phyloP scores from a whole-genome alignment of 116 monocot species.

The Iris pallida region DNA sequence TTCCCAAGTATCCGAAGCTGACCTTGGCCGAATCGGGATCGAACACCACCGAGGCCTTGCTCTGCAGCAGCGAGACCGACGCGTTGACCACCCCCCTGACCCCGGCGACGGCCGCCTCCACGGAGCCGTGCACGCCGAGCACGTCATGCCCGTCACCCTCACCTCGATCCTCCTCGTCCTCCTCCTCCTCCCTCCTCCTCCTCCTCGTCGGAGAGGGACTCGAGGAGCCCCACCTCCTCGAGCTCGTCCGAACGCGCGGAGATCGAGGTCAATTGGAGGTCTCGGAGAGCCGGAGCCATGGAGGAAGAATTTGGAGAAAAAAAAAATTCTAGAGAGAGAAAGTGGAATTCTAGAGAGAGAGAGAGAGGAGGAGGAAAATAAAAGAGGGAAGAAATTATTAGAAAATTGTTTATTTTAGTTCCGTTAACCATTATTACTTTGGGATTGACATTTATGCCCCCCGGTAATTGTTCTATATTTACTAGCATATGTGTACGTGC shows the following conservation, averaged over 20 bases:
- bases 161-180: constrained; percentile 31
- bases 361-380: not conserved
- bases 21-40: constrained; percentile 42
- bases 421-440: too few relatives aligned
- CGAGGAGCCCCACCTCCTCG: constrained; percentile 44
- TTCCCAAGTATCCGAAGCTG: too few relatives aligned
- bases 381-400: not conserved
- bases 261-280: constrained; percentile 31
- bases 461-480: too few relatives aligned
- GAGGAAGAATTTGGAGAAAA: not conserved
- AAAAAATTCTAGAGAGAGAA: not conserved
- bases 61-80: constrained; percentile 40
- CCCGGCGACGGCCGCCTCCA: constrained; percentile 31
- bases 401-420: too few relatives aligned
- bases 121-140: constrained; percentile 44
- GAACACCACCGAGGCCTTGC: constrained; percentile 38
- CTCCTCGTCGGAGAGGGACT: constrained; percentile 24
- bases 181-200: constrained; percentile 12
- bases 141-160: constrained; percentile 49
- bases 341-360: not conserved
- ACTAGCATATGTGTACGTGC: too few relatives aligned
- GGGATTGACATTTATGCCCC: too few relatives aligned
- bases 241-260: constrained; percentile 13
- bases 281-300: constrained; percentile 22
- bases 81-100: constrained; percentile 19